Conservation (phyloP, 2,329 filamentous ascomycete genomes). For the Septoria petroselini region DNA sequence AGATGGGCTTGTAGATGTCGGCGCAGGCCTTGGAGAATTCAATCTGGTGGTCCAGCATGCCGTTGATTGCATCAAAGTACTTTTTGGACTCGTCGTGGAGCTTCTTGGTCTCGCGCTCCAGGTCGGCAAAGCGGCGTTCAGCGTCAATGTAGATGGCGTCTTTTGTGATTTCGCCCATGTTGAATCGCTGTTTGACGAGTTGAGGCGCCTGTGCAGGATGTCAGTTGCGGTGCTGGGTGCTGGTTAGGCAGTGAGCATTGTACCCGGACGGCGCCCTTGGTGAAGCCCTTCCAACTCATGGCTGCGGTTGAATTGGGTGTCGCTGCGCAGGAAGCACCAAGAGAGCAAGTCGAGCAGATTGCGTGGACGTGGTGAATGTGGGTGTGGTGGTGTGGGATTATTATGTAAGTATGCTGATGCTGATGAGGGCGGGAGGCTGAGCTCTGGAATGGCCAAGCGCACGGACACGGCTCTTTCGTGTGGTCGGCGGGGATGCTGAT, state of each 20-base stretch:
- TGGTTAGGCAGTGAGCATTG: slow-evolving; percentile 36
- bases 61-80: slow-evolving; percentile 97
- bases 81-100: slow-evolving; percentile 95
- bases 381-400: too few species aligned
- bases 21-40: slow-evolving; percentile 95
- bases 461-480: background rate
- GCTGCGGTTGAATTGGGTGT: slow-evolving; percentile 33
- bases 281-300: slow-evolving; percentile 98
- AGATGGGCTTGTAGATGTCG: slow-evolving; percentile 98
- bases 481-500: too few species aligned
- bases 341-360: background rate
- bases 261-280: slow-evolving; percentile 84
- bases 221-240: slow-evolving; percentile 21
- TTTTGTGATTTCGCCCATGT: slow-evolving; percentile 91
- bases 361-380: background rate
- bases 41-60: slow-evolving; percentile 96
- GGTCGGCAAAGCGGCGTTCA: slow-evolving; percentile 81
- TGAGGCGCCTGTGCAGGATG: slow-evolving; percentile 67
- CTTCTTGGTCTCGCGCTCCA: slow-evolving; percentile 94
- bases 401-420: too few species aligned
- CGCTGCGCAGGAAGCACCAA: too few species aligned
- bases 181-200: slow-evolving; percentile 86
- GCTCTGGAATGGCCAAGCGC: background rate
- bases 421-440: too few species aligned
- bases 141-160: slow-evolving; percentile 93